Evolutionary conservation across 1,284 basidiomycete species (phyloP), one percentile per base, ranked within the genome.

Genomic region (Tilletia horrida): DNA sequence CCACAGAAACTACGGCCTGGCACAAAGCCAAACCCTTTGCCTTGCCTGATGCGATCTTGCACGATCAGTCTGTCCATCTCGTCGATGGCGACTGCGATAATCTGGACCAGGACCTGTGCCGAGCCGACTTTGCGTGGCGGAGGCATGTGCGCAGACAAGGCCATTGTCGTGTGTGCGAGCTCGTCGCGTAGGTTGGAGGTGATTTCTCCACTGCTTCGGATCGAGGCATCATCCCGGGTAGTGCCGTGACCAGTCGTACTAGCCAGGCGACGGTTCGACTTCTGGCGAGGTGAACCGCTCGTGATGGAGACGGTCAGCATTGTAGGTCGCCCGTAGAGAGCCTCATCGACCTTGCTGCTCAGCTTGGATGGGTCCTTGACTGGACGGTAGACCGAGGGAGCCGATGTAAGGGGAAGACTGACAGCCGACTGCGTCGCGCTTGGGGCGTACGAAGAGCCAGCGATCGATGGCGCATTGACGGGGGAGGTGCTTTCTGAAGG

Each of bases 1-100:
- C 83, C 83, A 43, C 78, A 82, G 66, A 84, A 82, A 62, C 79
- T 81, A 13, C 83, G 72, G 0, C 83, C 83, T 8, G 83, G 83
- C 2, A 84, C 79, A 55, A 80, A 83, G 0, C 82, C 82, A 31
- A 76, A 78, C 0, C 81, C 80, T 25, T 73, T 71, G 47, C 81
- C 81, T 6, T 71, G 69, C 8, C 76, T 71, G 27, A 78, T 77
- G 50, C 75, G 71, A 35, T 84, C 83, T 52, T 76, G 78, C 25
- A 81, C 71, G 44, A 81, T 55, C 57, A 79, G 66, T 52, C 79
- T 74, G 72, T 81, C 80, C 64, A 77, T 73, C 66, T 78, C 77
- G 68, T 84, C 83, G 63, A 84, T 74, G 8, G 80, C 82, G 21
- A 81, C 81, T 0, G 83, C 81, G 44, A 83, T 79, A 16, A 83